These are phyloP conservation scores for Ilyonectria sp. DNA, from an alignment of 2,329 filamentous ascomycete genomes.

Conservation along the genomic window DNA sequence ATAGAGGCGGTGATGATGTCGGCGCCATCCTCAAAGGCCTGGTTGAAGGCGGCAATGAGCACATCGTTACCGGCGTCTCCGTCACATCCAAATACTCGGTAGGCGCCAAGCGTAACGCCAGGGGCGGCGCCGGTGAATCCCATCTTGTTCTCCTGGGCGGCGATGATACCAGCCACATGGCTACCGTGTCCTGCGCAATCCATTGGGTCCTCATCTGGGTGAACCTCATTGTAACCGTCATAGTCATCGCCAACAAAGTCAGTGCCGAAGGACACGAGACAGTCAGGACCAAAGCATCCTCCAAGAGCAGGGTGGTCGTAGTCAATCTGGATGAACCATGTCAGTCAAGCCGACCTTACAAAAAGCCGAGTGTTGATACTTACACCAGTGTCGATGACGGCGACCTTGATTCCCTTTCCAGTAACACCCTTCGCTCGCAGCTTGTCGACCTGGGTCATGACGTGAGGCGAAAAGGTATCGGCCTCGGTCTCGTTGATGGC, in stretches of 20 bases:
- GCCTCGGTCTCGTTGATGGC: constrained; percentile 29
- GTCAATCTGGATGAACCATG: constrained; percentile 63
- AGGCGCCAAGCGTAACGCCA: constrained; percentile 69
- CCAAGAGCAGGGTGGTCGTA: constrained; percentile 76
- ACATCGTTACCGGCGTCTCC: constrained; percentile 69
- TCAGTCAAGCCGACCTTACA: neutral
- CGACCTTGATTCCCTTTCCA: constrained; percentile 68
- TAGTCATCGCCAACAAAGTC: constrained; percentile 73
- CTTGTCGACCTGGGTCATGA: constrained; percentile 72
- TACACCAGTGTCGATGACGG: constrained; percentile 69
- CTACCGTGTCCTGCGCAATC: constrained; percentile 73
- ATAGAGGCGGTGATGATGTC: constrained; percentile 71
- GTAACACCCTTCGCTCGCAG: constrained; percentile 63
- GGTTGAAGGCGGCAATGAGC: constrained; percentile 71
- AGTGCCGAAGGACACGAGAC: constrained; percentile 70
- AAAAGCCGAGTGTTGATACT: constrained; percentile 42
- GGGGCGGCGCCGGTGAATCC: constrained; percentile 71
- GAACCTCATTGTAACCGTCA: constrained; percentile 55
- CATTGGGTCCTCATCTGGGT: constrained; percentile 67
- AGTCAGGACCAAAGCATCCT: constrained; percentile 74
- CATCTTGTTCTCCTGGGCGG: constrained; percentile 67
- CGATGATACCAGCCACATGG: constrained; percentile 75
- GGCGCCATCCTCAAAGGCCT: constrained; percentile 72
- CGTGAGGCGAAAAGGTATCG: constrained; percentile 64
- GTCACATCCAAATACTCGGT: constrained; percentile 70